Conservation (phyloP, 495 filamentous ascomycete genomes). For the Penicillium cataractarum region DNA sequence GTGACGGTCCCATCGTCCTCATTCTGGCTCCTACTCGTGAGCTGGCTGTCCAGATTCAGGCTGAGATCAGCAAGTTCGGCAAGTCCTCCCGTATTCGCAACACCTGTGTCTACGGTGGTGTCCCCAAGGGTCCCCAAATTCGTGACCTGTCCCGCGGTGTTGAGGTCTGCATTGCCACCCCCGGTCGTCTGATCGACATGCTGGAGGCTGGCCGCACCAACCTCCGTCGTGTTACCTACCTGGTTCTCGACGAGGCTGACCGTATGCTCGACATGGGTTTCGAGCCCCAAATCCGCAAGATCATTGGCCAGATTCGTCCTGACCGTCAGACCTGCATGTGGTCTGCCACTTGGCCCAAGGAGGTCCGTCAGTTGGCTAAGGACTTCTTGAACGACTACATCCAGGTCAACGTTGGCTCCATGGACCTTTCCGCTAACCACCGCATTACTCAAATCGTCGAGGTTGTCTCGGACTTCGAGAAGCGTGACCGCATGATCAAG, state of each 20-base stretch:
- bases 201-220: slow-evolving; percentile 96
- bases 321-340: slow-evolving; percentile 99
- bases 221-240: slow-evolving; percentile 95
- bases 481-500: slow-evolving; percentile 96
- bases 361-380: slow-evolving; percentile 91
- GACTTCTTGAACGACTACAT: slow-evolving; percentile 97
- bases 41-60: slow-evolving; percentile 96
- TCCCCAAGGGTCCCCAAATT: slow-evolving; percentile 95
- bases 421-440: slow-evolving; percentile 96
- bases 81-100: slow-evolving; percentile 98
- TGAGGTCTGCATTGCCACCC: slow-evolving; percentile 97
- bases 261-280: slow-evolving; percentile 99
- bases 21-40: slow-evolving; percentile 96
- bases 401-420: slow-evolving; percentile 97
- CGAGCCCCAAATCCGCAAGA: slow-evolving; percentile 98
- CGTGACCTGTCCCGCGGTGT: slow-evolving; percentile 91
- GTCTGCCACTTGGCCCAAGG: slow-evolving; percentile 99
- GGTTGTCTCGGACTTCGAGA: slow-evolving; percentile 93
- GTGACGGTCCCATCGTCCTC: slow-evolving; percentile 95
- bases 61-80: slow-evolving; percentile 99
- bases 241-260: slow-evolving; percentile 98
- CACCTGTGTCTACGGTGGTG: slow-evolving; percentile 98
- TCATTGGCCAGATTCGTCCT: slow-evolving; percentile 94
- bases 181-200: slow-evolving; percentile 98
- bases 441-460: slow-evolving; percentile 98